phyloP scores from a whole-genome alignment of 73 alveolate genomes.

The Uronychia binucleata region DNA sequence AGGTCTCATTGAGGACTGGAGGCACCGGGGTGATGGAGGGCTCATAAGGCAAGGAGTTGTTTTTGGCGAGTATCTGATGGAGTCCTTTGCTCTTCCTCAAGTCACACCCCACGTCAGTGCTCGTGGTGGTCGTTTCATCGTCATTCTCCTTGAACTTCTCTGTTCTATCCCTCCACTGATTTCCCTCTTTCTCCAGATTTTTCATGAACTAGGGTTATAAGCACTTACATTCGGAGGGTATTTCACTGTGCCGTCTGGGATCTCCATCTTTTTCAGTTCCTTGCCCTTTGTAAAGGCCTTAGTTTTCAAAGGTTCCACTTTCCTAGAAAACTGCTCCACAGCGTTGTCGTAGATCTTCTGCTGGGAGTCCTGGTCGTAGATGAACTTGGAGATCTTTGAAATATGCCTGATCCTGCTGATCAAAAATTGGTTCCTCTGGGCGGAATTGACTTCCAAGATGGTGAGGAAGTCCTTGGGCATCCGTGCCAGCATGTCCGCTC shows the following conservation, averaged over 20 bases:
- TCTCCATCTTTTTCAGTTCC: not conserved
- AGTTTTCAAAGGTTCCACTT: not conserved
- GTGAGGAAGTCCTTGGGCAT: constrained; percentile 24
- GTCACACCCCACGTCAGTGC: no score
- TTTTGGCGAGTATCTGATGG: no score
- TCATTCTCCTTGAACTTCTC: no score
- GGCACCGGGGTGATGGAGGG: no score
- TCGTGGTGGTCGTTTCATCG: no score
- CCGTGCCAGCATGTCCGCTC: constrained; percentile 6
- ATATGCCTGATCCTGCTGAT: constrained; percentile 11
- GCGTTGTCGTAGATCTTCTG: constrained; percentile 8
- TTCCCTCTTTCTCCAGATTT: no score
- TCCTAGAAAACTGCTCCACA: not conserved
- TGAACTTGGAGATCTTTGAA: constrained; percentile 20
- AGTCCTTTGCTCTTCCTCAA: no score
- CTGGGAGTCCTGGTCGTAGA: constrained; percentile 2
- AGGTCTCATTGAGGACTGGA: no score
- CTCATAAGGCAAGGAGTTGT: no score
- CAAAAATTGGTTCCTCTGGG: constrained; percentile 2
- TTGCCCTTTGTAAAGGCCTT: not conserved
- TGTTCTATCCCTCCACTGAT: no score
- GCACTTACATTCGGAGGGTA: not conserved
- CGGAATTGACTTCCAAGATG: not conserved
- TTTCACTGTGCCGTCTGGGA: not conserved
- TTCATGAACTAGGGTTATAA: no score